Conservation (phyloP, 2,329 filamentous ascomycete genomes). For the Pestalotiopsis sp. region DNA sequence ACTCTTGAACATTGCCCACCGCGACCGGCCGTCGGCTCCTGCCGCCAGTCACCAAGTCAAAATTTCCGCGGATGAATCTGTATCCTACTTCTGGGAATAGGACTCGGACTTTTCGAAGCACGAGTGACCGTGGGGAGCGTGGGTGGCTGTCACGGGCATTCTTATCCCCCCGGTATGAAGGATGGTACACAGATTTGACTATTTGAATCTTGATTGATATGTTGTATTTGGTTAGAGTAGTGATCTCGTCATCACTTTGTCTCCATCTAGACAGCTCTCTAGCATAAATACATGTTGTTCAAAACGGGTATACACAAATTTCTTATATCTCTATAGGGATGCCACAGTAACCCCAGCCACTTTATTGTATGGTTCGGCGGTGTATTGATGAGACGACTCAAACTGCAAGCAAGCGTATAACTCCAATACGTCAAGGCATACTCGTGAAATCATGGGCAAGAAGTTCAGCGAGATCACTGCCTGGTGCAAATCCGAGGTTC, state of each 20-base stretch:
- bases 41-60: neutral
- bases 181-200: no score
- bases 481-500: conserved; percentile 66
- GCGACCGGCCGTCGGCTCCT: neutral
- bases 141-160: neutral
- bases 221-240: neutral
- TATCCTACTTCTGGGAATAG: neutral
- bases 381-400: neutral
- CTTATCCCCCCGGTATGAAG: no score
- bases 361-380: neutral
- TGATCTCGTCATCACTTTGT: neutral
- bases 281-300: neutral
- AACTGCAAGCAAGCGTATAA: neutral
- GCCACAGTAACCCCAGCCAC: neutral
- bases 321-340: neutral
- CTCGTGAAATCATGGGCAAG: conserved; percentile 26
- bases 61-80: neutral
- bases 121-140: neutral
- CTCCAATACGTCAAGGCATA: neutral
- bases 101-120: neutral
- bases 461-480: conserved; percentile 57
- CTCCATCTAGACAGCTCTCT: neutral
- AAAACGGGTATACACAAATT: neutral
- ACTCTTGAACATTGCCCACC: neutral
- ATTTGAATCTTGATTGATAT: neutral